Conservation (phyloP, 768 basidiomycete species). For the Botryobasidium botryosum region DNA sequence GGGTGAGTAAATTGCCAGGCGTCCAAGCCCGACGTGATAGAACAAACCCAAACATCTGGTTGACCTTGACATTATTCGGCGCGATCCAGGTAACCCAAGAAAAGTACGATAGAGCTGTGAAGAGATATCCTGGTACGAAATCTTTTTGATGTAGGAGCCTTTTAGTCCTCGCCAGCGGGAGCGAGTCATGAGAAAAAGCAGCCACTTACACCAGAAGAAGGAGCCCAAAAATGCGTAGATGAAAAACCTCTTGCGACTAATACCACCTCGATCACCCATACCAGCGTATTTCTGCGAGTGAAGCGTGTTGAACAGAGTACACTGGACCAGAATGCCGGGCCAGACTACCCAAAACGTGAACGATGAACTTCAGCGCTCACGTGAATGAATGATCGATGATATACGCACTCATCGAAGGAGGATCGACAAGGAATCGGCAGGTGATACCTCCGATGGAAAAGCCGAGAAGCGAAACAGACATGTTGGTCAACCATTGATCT, state of each 20-base stretch:
- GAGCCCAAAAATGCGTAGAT: constrained; percentile 36
- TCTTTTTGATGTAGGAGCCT: constrained; percentile 19
- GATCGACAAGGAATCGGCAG: constrained; percentile 37
- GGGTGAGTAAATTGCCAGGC: too few relatives aligned
- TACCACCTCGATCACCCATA: constrained; percentile 46
- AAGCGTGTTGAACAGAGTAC: constrained; percentile 63
- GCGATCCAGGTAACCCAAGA: constrained; percentile 86
- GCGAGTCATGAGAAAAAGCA: too few relatives aligned
- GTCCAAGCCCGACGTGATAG: too few relatives aligned
- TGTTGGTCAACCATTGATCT: constrained; percentile 11
- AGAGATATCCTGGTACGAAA: constrained; percentile 61
- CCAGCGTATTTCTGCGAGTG: constrained; percentile 47
- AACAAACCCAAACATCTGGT: constrained; percentile 56
- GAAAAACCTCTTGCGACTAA: constrained; percentile 72
- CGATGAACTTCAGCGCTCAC: not conserved
- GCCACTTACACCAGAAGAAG: constrained; percentile 35
- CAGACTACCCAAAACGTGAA: constrained; percentile 14
- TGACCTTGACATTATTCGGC: constrained; percentile 47
- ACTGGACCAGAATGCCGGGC: constrained; percentile 19
- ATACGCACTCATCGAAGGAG: constrained; percentile 12
- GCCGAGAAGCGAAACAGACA: constrained; percentile 42
- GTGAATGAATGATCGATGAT: not conserved
- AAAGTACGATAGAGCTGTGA: constrained; percentile 63
- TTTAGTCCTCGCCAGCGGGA: constrained; percentile 27
- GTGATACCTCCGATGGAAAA: constrained; percentile 68